A percentile compares a stretch with the other conserved stretches of the same genome.
Conservation (phyloP, 2,329 filamentous ascomycete species). For the Elsinoe necatrix region DNA sequence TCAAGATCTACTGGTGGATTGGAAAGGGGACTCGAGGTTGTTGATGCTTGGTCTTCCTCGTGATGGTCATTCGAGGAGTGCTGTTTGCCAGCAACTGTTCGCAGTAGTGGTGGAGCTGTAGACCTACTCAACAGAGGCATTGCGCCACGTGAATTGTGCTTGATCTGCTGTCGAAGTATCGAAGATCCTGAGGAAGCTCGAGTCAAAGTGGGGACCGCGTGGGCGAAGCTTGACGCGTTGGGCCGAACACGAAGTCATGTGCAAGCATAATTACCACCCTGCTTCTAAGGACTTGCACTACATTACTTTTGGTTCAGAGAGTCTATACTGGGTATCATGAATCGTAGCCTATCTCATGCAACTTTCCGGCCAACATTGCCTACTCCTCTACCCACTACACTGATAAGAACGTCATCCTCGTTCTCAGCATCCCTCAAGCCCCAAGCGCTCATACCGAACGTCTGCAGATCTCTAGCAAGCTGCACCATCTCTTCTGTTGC, state of each 20-base stretch:
- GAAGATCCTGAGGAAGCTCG: neutral
- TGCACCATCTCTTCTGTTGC: slow-evolving; percentile 72
- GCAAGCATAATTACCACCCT: neutral
- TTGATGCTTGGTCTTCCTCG: neutral
- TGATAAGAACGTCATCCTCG: slow-evolving; percentile 66
- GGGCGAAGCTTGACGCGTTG: neutral
- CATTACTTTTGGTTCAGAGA: neutral
- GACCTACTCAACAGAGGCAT: neutral
- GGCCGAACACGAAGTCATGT: neutral
- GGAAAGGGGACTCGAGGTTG: neutral
- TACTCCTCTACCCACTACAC: slow-evolving; percentile 85
- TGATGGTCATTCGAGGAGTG: slow-evolving; percentile 8
- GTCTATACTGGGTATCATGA: slow-evolving; percentile 19
- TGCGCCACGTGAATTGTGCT: neutral
- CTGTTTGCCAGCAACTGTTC: neutral
- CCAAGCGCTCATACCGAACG: slow-evolving; percentile 88
- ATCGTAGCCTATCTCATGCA: slow-evolving; percentile 32
- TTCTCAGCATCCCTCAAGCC: slow-evolving; percentile 65
- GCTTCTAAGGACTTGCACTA: neutral
- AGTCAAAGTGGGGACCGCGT: neutral
- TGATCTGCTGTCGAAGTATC: neutral
- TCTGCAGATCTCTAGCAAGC: slow-evolving; percentile 73
- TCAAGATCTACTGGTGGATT: slow-evolving; percentile 3
- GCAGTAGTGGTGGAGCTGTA: neutral
- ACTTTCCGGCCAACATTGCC: slow-evolving; percentile 94